Base-by-base conservation (phyloP, 2,329 filamentous ascomycete species). In the Ceratocystis lukuohia region DNA sequence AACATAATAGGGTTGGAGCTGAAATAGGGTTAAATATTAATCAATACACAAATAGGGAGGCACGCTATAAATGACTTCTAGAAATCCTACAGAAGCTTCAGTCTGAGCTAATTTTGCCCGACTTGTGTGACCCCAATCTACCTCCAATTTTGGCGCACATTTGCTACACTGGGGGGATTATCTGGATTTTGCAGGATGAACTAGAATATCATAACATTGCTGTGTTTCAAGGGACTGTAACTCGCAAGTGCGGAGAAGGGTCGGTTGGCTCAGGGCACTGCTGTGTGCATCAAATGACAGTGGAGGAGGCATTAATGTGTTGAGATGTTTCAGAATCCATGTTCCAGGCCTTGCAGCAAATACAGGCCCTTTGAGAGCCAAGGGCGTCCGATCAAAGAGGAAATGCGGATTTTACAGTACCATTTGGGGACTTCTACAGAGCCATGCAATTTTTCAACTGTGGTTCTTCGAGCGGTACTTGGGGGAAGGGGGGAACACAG, bases 151-250 rank as follows among this genome's bases (percentile, higher is more conserved):
- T 30, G 25, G n/a, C 17, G n/a, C 25, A 5, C 8, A 50, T 50
- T 20, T 25, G 8, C 20, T 20, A 17, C 12, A 57, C 10, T 30
- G 25, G 53, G 53, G 53, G 25, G 22, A 57, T 15, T 30, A 57
- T 57, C 22, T 57, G 17, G 22, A 30, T 30, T 57, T 33, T 33
- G 53, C 4, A 57, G 53, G 53, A 57, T 57, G 53, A 57, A 57
- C 53, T 57, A 57, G 22, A 57, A 57, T 57, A 57, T 57, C 53
- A 57, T 57, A 57, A 57, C n/a, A 12, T 57, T 28, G 53, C 30
- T 33, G 12, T 57, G 53, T 57, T 57, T 57, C 53, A 57, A 57
- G 53, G 53, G 53, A 25, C 53, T 17, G 25, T 17, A 57, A 6
- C 30, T 17, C 17, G 12, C 53, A 57, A 33, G 53, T 30, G 53